Evolutionary conservation across 2,329 filamentous ascomycete species (phyloP).

Genomic region (Aureobasidium leucospermi): DNA sequence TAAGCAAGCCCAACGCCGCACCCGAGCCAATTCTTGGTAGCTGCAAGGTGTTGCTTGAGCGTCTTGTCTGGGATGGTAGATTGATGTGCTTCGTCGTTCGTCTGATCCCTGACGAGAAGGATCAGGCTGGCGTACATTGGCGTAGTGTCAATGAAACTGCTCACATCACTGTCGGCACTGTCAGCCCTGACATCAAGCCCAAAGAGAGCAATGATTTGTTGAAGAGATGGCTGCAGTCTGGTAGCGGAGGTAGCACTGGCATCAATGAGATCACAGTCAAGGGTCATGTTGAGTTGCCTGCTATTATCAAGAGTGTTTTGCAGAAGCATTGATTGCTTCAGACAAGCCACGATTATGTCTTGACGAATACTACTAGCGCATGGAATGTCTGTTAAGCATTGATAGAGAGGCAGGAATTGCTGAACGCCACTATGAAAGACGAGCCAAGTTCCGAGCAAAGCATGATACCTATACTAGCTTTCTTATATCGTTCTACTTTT

Average conservation of each 20-base stretch:
- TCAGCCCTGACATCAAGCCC: slow-evolving; percentile 67
- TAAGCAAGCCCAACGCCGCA: slow-evolving; percentile 26
- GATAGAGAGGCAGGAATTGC: background rate
- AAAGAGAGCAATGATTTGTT: slow-evolving; percentile 90
- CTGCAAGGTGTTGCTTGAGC: slow-evolving; percentile 56
- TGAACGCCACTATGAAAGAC: too few species aligned
- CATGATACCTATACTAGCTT: too few species aligned
- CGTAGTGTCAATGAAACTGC: slow-evolving; percentile 69
- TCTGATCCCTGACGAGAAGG: slow-evolving; percentile 46
- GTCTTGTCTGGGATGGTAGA: slow-evolving; percentile 72
- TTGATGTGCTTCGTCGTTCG: slow-evolving; percentile 89
- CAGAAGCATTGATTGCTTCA: slow-evolving; percentile 12
- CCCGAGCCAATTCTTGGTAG: slow-evolving; percentile 52
- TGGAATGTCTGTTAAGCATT: background rate
- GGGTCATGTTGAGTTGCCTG: slow-evolving; percentile 49
- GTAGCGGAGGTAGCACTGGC: slow-evolving; percentile 43
- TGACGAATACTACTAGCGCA: background rate
- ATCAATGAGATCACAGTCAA: slow-evolving; percentile 49
- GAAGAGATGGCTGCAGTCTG: slow-evolving; percentile 61
- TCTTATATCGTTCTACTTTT: too few species aligned
- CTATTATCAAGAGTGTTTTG: slow-evolving; percentile 46
- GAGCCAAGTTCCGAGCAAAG: too few species aligned
- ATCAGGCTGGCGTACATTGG: slow-evolving; percentile 35
- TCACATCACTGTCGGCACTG: slow-evolving; percentile 86
- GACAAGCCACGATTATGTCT: background rate